A percentile compares a stretch with the other conserved stretches of the same genome.
phyloP scores from a whole-genome alignment of 83 land plant species.

The Larix sibirica region DNA sequence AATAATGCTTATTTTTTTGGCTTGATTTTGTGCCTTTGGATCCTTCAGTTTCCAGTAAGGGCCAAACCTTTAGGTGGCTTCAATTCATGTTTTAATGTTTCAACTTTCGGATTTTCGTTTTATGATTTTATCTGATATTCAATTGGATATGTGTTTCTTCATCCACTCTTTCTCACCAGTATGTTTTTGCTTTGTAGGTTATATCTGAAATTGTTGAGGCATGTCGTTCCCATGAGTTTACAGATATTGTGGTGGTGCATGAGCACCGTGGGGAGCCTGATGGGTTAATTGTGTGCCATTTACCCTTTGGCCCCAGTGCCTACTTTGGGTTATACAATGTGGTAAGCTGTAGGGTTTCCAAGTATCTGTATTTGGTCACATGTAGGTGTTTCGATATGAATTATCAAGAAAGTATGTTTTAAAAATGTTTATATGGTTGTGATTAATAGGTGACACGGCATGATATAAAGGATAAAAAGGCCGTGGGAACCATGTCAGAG shows the following conservation, averaged over 20 bases:
- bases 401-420: not conserved
- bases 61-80: no score
- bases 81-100: no score
- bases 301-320: conserved; percentile 98
- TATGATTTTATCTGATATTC: no score
- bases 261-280: conserved; percentile 99
- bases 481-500: conserved; percentile 94
- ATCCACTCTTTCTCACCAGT: not conserved
- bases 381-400: not conserved
- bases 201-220: conserved; percentile 88
- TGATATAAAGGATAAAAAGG: conserved; percentile 96
- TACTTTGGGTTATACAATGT: conserved; percentile 96
- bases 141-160: not conserved
- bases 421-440: conserved; percentile 6
- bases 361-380: not conserved
- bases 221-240: conserved; percentile 89
- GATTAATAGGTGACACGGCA: conserved; percentile 85
- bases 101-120: no score
- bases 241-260: conserved; percentile 94
- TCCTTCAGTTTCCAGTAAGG: no score
- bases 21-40: no score
- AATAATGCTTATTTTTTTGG: no score
- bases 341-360: conserved; percentile 42
- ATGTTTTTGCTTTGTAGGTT: conserved; percentile 50
- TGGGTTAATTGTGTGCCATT: conserved; percentile 92